These are phyloP conservation scores for Saposhnikovia divaricata DNA, from an alignment of 129 eudicot species.

Conservation along the genomic window DNA sequence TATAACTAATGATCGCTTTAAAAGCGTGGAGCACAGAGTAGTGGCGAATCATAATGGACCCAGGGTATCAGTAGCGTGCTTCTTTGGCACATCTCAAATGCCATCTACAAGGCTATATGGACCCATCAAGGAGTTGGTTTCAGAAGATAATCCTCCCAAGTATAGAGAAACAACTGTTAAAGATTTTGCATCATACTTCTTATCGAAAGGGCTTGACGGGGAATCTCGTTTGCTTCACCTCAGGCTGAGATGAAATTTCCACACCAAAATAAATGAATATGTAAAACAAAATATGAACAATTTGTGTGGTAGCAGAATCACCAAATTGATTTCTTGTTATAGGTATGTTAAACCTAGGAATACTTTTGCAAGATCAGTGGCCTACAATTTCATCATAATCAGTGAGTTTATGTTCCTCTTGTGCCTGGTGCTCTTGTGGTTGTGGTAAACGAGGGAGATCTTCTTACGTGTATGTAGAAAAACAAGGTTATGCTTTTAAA, in stretches of 20 bases:
- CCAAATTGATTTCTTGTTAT: no score
- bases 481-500: no score
- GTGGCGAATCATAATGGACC: conserved; percentile 32
- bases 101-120: conserved; percentile 24
- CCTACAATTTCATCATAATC: no score
- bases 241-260: conserved; percentile 12
- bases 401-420: no score
- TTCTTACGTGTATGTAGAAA: no score
- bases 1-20: conserved; percentile 37
- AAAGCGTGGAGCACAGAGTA: conserved; percentile 43
- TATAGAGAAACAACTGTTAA: conserved; percentile 28
- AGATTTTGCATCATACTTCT: conserved; percentile 17
- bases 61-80: conserved; percentile 47
- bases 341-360: not conserved
- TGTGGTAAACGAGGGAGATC: no score
- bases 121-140: conserved; percentile 40
- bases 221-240: conserved; percentile 30
- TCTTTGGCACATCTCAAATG: conserved; percentile 23
- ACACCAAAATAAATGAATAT: no score
- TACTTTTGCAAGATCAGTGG: no score
- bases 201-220: conserved; percentile 37
- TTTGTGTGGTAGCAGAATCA: no score
- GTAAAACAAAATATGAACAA: no score
- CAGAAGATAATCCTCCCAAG: not conserved
- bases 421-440: no score